Conservation (phyloP, 2,329 filamentous ascomycete species). For the Aureobasidium namibiae region DNA sequence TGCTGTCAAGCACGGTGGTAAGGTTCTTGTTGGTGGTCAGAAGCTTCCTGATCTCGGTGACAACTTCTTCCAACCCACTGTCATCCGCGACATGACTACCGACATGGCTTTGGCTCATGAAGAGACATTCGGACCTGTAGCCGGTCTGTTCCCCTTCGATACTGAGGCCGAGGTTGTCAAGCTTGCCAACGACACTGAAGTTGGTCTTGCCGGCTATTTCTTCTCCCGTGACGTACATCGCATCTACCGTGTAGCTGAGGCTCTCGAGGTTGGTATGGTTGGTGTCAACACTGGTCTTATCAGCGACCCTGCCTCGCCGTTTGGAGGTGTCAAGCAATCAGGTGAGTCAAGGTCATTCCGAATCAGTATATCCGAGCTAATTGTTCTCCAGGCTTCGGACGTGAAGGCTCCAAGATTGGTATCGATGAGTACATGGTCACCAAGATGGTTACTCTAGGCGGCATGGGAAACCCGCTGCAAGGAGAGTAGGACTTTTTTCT, state of each 20-base stretch:
- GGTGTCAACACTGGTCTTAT: slow-evolving; percentile 50
- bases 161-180: slow-evolving; percentile 82
- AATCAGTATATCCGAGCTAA: slow-evolving; percentile 17
- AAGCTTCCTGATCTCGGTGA: slow-evolving; percentile 63
- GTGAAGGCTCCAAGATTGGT: slow-evolving; percentile 43
- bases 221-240: slow-evolving; percentile 59
- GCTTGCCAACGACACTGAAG: slow-evolving; percentile 72
- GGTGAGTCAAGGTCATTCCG: neutral
- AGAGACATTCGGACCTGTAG: slow-evolving; percentile 94
- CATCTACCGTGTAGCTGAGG: slow-evolving; percentile 53
- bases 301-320: slow-evolving; percentile 36
- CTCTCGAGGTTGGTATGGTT: slow-evolving; percentile 78
- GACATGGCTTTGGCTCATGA: slow-evolving; percentile 80
- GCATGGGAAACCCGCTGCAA: slow-evolving; percentile 52
- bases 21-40: slow-evolving; percentile 67
- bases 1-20: slow-evolving; percentile 67
- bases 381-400: slow-evolving; percentile 33
- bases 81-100: slow-evolving; percentile 75
- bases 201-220: slow-evolving; percentile 92
- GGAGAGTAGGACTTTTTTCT: slow-evolving; percentile 5
- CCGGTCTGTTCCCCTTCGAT: slow-evolving; percentile 79
- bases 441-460: slow-evolving; percentile 48
- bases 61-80: slow-evolving; percentile 87
- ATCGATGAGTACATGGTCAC: slow-evolving; percentile 42
- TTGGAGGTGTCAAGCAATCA: slow-evolving; percentile 34